A percentile compares a stretch with the other conserved stretches of the same genome.
phyloP scores from a whole-genome alignment of 768 basidiomycete genomes.

The Lyophyllum semitale region DNA sequence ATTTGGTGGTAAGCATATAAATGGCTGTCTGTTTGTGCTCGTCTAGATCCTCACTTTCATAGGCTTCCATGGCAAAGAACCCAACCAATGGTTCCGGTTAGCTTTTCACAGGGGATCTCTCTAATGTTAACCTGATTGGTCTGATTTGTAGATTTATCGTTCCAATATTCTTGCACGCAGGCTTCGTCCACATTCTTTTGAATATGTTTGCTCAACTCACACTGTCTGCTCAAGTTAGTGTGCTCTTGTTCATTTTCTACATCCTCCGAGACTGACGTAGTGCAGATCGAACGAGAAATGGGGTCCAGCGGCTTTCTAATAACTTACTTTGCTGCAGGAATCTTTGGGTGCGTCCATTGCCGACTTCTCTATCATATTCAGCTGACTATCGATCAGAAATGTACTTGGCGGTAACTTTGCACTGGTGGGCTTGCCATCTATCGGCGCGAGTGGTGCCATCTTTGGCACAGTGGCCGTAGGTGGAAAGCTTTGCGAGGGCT shows the following conservation, averaged over 20 bases:
- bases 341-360: slow-evolving; percentile 69
- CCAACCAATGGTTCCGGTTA: slow-evolving; percentile 52
- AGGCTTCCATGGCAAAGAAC: slow-evolving; percentile 44
- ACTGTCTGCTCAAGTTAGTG: slow-evolving; percentile 71
- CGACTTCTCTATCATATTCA: not conserved
- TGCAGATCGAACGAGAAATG: slow-evolving; percentile 87
- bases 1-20: slow-evolving; percentile 63
- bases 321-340: slow-evolving; percentile 87
- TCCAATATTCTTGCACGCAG: slow-evolving; percentile 91
- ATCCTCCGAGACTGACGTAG: not conserved
- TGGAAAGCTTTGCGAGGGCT: slow-evolving; percentile 1
- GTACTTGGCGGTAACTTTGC: slow-evolving; percentile 93
- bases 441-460: slow-evolving; percentile 93
- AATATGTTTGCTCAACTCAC: slow-evolving; percentile 90
- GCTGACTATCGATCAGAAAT: slow-evolving; percentile 48
- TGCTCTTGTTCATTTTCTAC: not conserved
- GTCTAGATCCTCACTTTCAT: not conserved
- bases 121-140: not conserved
- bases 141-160: slow-evolving; percentile 67
- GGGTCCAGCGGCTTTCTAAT: slow-evolving; percentile 84
- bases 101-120: slow-evolving; percentile 8
- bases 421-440: slow-evolving; percentile 82
- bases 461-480: slow-evolving; percentile 82
- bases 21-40: slow-evolving; percentile 28
- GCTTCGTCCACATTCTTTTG: slow-evolving; percentile 87